These are phyloP conservation scores for Phytophthora brassicae DNA, from an alignment of 352 stramenopile genomes.

Conservation along the genomic window DNA sequence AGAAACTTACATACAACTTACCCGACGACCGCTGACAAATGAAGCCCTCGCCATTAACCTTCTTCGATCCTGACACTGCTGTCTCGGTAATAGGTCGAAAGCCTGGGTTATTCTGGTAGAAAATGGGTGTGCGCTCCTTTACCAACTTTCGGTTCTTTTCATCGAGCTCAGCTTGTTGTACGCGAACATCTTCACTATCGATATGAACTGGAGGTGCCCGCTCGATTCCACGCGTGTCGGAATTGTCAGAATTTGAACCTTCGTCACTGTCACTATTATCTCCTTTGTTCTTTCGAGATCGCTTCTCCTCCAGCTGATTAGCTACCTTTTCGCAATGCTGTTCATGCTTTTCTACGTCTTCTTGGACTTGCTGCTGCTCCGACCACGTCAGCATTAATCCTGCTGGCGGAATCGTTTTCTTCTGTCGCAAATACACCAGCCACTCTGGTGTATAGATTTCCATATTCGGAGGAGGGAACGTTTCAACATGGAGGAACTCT, in stretches of 20 bases:
- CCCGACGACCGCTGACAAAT: constrained; percentile 75
- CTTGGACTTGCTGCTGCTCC: constrained; percentile 33
- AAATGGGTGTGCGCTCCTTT: constrained; percentile 58
- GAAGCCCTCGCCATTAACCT: constrained; percentile 57
- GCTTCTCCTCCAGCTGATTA: constrained; percentile 14
- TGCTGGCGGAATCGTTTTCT: constrained; percentile 39
- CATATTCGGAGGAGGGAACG: constrained; percentile 39
- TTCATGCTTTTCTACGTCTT: constrained; percentile 31
- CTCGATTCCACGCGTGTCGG: constrained; percentile 40
- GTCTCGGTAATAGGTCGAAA: constrained; percentile 51
- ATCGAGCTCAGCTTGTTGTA: constrained; percentile 50
- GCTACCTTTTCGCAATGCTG: constrained; percentile 31
- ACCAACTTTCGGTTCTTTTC: constrained; percentile 57
- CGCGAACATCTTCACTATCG: constrained; percentile 36
- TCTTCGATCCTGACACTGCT: constrained; percentile 28
- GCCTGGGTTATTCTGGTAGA: constrained; percentile 74
- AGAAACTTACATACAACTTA: constrained; percentile 17
- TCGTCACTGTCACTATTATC: constrained; percentile 46
- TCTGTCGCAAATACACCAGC: constrained; percentile 52
- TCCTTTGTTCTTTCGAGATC: constrained; percentile 12
- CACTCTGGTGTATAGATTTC: constrained; percentile 62
- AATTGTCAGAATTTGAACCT: constrained; percentile 48
- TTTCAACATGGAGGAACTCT: constrained; percentile 29
- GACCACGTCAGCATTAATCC: constrained; percentile 42
- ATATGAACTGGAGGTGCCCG: constrained; percentile 38